phyloP scores from a whole-genome alignment of 805 yeast species.

The Candida michaelii region DNA sequence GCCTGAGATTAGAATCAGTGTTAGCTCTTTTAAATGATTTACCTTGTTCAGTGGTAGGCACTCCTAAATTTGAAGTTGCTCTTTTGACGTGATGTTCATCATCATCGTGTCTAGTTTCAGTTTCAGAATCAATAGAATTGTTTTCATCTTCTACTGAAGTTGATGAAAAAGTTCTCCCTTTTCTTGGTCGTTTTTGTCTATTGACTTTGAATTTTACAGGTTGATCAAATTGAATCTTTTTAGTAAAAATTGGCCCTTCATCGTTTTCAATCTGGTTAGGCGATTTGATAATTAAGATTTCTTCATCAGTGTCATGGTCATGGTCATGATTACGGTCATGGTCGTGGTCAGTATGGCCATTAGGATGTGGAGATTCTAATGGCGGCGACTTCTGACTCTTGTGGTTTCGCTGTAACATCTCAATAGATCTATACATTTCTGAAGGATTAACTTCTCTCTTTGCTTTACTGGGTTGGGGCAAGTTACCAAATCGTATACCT shows the following conservation, averaged over 20 bases:
- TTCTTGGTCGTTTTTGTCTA: conserved; percentile 9
- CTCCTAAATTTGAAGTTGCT: conserved; percentile 33
- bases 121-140: conserved; percentile 24
- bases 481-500: conserved; percentile 55
- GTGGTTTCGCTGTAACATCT: conserved; percentile 61
- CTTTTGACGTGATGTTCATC: conserved; percentile 12
- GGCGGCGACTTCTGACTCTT: background rate
- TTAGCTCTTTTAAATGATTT: conserved; percentile 41
- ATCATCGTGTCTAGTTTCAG: background rate
- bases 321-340: conserved; percentile 29
- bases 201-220: conserved; percentile 1
- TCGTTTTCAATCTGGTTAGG: conserved; percentile 68
- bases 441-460: conserved; percentile 60
- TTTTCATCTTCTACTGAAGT: conserved; percentile 19
- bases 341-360: conserved; percentile 8
- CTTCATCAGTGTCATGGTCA: conserved; percentile 44
- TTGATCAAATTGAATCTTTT: conserved; percentile 14
- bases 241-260: conserved; percentile 36
- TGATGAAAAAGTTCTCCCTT: conserved; percentile 13
- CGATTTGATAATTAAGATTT: conserved; percentile 72
- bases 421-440: conserved; percentile 81
- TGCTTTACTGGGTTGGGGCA: conserved; percentile 56
- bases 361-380: too few relatives aligned
- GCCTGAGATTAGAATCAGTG: conserved; percentile 25
- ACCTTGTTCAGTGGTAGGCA: conserved; percentile 32